Evolutionary conservation across 2,329 filamentous ascomycete species (phyloP).

Genomic region (Myrmaecium sp.): DNA sequence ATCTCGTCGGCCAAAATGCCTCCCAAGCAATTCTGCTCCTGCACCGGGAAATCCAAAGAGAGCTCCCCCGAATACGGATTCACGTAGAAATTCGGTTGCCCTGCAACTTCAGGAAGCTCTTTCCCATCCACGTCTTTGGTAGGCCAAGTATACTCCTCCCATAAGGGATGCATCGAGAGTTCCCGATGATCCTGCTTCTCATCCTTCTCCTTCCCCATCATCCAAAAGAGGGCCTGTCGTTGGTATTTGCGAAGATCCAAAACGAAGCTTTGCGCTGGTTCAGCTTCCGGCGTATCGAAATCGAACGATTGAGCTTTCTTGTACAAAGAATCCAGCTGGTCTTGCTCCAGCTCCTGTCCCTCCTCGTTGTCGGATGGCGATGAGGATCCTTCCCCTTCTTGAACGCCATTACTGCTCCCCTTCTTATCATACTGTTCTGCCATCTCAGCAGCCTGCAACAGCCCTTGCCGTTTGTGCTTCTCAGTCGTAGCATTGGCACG

Average conservation of each 20-base stretch:
- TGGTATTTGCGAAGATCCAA: conserved; percentile 84
- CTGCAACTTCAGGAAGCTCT: conserved; percentile 46
- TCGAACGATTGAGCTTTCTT: conserved; percentile 95
- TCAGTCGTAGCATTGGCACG: conserved; percentile 56
- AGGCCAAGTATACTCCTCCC: conserved; percentile 93
- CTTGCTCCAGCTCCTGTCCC: conserved; percentile 80
- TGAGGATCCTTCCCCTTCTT: conserved; percentile 1
- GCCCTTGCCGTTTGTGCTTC: conserved; percentile 64
- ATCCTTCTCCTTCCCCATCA: conserved; percentile 83
- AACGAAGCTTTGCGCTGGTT: conserved; percentile 65
- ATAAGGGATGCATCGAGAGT: conserved; percentile 84
- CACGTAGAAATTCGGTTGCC: conserved; percentile 68
- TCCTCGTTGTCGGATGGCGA: conserved; percentile 58
- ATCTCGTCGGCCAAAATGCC: conserved; percentile 93
- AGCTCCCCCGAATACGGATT: conserved; percentile 95
- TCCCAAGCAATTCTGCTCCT: conserved; percentile 87
- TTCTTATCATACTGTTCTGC: conserved; percentile 50
- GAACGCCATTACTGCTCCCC: conserved; percentile 21
- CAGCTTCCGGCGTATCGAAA: conserved; percentile 74
- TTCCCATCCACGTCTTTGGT: conserved; percentile 73
- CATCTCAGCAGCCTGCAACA: conserved; percentile 75
- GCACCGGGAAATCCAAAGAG: conserved; percentile 76
- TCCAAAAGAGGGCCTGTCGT: conserved; percentile 90
- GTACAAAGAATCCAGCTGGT: conserved; percentile 85
- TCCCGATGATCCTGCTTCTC: conserved; percentile 49